Conservation (phyloP, 495 filamentous ascomycete species). For the Umbilicaria muhlenbergii region DNA sequence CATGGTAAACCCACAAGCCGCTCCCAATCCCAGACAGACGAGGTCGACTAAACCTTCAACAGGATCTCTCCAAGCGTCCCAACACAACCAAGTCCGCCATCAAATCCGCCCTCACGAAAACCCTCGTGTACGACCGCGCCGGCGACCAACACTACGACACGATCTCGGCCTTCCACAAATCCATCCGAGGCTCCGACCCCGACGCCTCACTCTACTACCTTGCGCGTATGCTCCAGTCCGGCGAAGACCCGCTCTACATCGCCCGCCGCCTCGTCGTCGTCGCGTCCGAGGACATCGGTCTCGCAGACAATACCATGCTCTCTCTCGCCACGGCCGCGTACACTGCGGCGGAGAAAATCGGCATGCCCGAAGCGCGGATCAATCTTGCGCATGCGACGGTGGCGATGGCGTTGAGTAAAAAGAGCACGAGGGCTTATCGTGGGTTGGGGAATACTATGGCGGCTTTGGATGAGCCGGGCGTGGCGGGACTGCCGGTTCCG, state of each 20-base stretch:
- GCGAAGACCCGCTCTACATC: constrained; percentile 87
- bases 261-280: constrained; percentile 84
- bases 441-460: constrained; percentile 65
- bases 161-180: constrained; percentile 95
- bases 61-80: constrained; percentile 34
- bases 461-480: constrained; percentile 59
- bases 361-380: constrained; percentile 88
- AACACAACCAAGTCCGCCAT: constrained; percentile 46
- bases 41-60: constrained; percentile 22
- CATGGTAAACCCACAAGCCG: constrained; percentile 29
- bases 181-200: constrained; percentile 70
- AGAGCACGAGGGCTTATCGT: constrained; percentile 75
- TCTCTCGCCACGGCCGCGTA: constrained; percentile 72
- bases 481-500: constrained; percentile 66
- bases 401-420: constrained; percentile 65
- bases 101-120: constrained; percentile 70
- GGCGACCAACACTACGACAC: constrained; percentile 87
- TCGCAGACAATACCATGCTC: constrained; percentile 79
- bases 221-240: constrained; percentile 87
- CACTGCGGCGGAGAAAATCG: constrained; percentile 74
- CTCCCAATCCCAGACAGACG: no score
- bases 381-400: constrained; percentile 77
- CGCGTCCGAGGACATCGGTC: constrained; percentile 79
- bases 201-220: constrained; percentile 90
- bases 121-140: constrained; percentile 83